Evolutionary conservation across 257 asterid genomes (phyloP), one percentile per base, ranked within the genome.

Genomic region (Cordia subcordata): DNA sequence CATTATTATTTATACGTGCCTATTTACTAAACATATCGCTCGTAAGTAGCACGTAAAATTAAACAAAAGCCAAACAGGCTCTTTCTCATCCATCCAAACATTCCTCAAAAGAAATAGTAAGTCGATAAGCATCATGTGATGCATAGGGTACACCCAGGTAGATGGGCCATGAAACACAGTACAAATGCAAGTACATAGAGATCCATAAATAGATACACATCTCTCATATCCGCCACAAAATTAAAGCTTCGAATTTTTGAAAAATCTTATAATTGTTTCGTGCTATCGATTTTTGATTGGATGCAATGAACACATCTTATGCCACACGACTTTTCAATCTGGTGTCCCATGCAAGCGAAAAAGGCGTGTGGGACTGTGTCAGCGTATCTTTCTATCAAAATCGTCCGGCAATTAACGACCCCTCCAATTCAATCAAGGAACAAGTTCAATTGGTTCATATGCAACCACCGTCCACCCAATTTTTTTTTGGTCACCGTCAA

Each of bases 111-210:
- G 52, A 1, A 18, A 33, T 61, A 49, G 37, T 14, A 42, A 42
- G 47, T 42, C 49, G 19, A 55, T 32, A 17, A 61, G 58, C 20
- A 61, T 61, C 66, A 61, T 47, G 66, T 61, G 66, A 61, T 61
- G 58, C 35, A 49, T 49, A 15, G 32, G 20, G 45, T 46, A 61
- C 49, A 61, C 45, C 49, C 13, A 23, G 42, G 12, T 17, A 5
- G 11, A 55, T 61, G 66, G 66, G 39, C 66, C 66, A n/a, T 47
- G 13, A 4, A 32, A 16, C 52, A 49, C 21, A 49, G 66, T 61
- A 61, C 58, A 17, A 61, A 61, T 27, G 17, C 18, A 61, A 51
- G 66, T 61, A 49, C 66, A 42, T 1, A 42, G 10, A 42, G 13
- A 61, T 61, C 55, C 46, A 47, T 49, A n/a, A n/a, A n/a, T n/a